Evolutionary conservation across 805 yeast species (phyloP).

Genomic region (Suhomyces emberorum): DNA sequence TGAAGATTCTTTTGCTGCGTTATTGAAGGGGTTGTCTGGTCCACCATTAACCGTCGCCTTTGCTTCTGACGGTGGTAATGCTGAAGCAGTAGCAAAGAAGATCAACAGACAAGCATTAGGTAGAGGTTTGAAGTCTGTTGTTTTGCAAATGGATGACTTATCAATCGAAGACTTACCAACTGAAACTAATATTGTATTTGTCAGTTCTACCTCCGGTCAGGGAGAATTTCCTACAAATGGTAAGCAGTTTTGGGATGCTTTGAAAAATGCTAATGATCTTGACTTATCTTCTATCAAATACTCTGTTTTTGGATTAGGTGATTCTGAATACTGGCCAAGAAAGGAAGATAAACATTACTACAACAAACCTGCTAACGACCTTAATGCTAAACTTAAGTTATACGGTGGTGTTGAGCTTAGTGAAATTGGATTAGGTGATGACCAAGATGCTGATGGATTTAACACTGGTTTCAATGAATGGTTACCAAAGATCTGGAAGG

Average conservation of each 20-base stretch:
- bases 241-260: slow-evolving; percentile 68
- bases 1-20: slow-evolving; percentile 68
- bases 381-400: slow-evolving; percentile 58
- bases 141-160: slow-evolving; percentile 67
- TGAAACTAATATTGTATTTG: slow-evolving; percentile 66
- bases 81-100: slow-evolving; percentile 76
- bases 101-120: slow-evolving; percentile 74
- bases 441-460: slow-evolving; percentile 95
- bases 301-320: slow-evolving; percentile 77
- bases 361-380: slow-evolving; percentile 84
- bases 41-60: slow-evolving; percentile 85
- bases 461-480: slow-evolving; percentile 87
- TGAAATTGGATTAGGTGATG: slow-evolving; percentile 89
- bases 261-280: slow-evolving; percentile 57
- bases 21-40: slow-evolving; percentile 85
- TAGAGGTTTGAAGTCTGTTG: slow-evolving; percentile 69
- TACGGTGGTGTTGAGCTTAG: slow-evolving; percentile 73
- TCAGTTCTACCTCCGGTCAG: slow-evolving; percentile 79
- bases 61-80: slow-evolving; percentile 93
- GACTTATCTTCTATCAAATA: slow-evolving; percentile 58
- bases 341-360: slow-evolving; percentile 91
- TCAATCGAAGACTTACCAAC: slow-evolving; percentile 69
- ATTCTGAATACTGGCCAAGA: slow-evolving; percentile 92
- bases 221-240: slow-evolving; percentile 87
- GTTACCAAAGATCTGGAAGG: slow-evolving; percentile 84